Evolutionary conservation across 352 stramenopile species (phyloP), one percentile per base, ranked within the genome.

Genomic region (Phytopythium vexans): DNA sequence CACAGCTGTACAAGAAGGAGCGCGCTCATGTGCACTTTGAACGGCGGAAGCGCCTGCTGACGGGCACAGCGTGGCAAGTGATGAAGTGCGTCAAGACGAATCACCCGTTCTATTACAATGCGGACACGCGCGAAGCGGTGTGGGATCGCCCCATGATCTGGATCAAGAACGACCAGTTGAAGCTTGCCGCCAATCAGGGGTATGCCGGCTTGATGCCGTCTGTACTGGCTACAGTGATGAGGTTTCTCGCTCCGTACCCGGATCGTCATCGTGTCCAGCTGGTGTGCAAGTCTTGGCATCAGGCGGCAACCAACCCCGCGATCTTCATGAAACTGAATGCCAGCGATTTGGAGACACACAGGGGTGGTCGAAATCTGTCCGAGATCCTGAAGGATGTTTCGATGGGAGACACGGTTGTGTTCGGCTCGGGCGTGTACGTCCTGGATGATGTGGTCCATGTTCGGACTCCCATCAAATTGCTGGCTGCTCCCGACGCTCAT

Each of bases 31-130:
- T 91, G 0, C 69, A 82, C 11, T 83, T 74, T 6, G 72, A 84
- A 43, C 64, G 66, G 11, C 74, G 82, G 0, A 72, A 73, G 32
- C 78, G 80, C 14, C 66, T 72, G 52, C 42, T 93, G 10, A 88
- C 76, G 3, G 83, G 83, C 11, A 62, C 55, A 27, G 72, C 76
- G 8, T 91, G 83, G 83, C 55, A 74, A 15, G 37, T 86, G 10
- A 70, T 79, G 55, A 82, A 71, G 49, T 93, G 80, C 60, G 69
- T 54, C 12, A 74, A 85, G 40, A 90, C 78, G 36, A 70, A 68
- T n/a, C 71, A 88, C 34, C 75, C 71, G n/a, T 98, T 97, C 56
- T 98, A 93, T 72, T 97, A 92, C 54, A 98, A 98, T 64, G 59
- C 51, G 21, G 90, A 98, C 65, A 97, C 94, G 16, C 89, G 87